These are phyloP conservation scores for Candida endomychidarum DNA, from an alignment of 805 yeast genomes.

Conservation along the genomic window DNA sequence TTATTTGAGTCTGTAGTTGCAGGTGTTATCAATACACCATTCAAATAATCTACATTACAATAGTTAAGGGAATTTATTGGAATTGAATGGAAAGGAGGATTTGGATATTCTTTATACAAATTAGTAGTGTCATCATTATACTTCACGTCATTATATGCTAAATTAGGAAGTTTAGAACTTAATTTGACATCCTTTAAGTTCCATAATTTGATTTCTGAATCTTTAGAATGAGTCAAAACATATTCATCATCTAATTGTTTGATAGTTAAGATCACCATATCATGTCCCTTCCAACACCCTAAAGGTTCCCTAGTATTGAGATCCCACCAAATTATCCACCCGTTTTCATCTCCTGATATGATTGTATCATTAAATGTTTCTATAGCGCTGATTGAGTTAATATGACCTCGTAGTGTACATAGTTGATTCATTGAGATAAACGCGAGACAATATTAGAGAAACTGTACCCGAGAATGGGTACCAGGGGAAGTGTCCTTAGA, in stretches of 20 bases:
- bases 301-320: slow-evolving; percentile 54
- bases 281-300: slow-evolving; percentile 61
- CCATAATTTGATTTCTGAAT: slow-evolving; percentile 55
- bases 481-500: too few species aligned
- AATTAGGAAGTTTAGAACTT: slow-evolving; percentile 11
- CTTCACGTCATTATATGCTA: slow-evolving; percentile 15
- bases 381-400: slow-evolving; percentile 10
- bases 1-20: slow-evolving; percentile 62
- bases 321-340: slow-evolving; percentile 68
- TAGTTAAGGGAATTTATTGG: slow-evolving; percentile 77
- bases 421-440: slow-evolving; percentile 18
- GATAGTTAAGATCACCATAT: slow-evolving; percentile 48
- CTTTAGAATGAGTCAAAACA: slow-evolving; percentile 66
- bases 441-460: too few species aligned
- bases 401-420: slow-evolving; percentile 17
- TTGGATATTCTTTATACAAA: slow-evolving; percentile 11
- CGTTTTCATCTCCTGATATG: slow-evolving; percentile 60
- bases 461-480: too few species aligned
- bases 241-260: slow-evolving; percentile 21
- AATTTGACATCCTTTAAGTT: slow-evolving; percentile 15
- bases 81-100: slow-evolving; percentile 35
- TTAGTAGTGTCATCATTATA: slow-evolving; percentile 25
- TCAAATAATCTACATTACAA: slow-evolving; percentile 54
- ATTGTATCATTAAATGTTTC: slow-evolving; percentile 23
- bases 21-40: slow-evolving; percentile 51